Evolutionary conservation across 108 stramenopile genomes (phyloP), one percentile per base, ranked within the genome.

Genomic region (Cyclotella choctawhatcheeana): DNA sequence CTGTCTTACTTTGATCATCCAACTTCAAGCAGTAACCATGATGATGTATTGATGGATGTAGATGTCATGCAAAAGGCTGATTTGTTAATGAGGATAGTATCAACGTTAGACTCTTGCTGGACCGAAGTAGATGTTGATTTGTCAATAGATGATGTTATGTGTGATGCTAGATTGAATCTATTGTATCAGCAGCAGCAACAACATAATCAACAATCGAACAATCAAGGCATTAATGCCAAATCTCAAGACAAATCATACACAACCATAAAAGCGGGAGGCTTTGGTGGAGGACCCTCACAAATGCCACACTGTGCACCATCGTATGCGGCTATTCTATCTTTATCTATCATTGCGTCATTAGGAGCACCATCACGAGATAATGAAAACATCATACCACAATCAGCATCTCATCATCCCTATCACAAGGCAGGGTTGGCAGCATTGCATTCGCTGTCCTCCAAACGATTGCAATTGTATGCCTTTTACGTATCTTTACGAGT

Each of bases 241-340:
- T 35, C 5, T 18, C 14, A 59, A 3, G 16, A 20, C 22, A 20
- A 30, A 0, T 71, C 21, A 43, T 40, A 52, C 65, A 66, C 50
- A 10, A 27, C 44, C 43, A 71, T 77, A 2, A 27, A 43, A 2
- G 85, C 70, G 18, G 97, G 98, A 16, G 99, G 98, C 14, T 99
- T 96, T 76, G 97, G 97, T 51, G 99, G 99, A 18, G 97, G 97
- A 45, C 94, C 96, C 13, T 63, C 61, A 7, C 98, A 98, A 82
- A 73, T 99, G 76, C 82, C 97, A 5, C 98, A 99, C 74, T 84
- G 88, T 17, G 99, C 99, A 2, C 93, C 99, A 2, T 97, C 97
- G 10, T 99, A 99, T 81, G 99, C 98, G 12, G 88, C 89, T 12
- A 82, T 96, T 2, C 52, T 93, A 35, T 40, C 89, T 0, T 73